Evolutionary conservation across 495 filamentous ascomycete species (phyloP).

Genomic region (Podospora sp.): DNA sequence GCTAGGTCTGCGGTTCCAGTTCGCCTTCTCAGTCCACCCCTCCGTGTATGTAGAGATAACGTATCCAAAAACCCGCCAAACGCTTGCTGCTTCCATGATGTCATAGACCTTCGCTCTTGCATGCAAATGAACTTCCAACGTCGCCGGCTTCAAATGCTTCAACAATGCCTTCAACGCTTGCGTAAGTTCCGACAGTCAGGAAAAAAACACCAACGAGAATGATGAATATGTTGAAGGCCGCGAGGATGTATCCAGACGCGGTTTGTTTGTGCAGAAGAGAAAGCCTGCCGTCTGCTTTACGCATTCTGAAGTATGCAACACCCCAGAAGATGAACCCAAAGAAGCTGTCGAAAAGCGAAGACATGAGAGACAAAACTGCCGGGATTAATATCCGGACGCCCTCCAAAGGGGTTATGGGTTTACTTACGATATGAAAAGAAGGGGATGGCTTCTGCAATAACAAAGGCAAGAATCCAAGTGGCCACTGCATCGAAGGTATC

Average conservation of each 20-base stretch:
- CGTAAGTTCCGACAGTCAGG: constrained; percentile 77
- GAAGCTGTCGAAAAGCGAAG: constrained; percentile 87
- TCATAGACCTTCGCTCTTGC: constrained; percentile 61
- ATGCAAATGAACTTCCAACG: constrained; percentile 64
- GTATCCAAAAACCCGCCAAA: background rate
- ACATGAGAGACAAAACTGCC: constrained; percentile 76
- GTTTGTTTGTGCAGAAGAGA: constrained; percentile 61
- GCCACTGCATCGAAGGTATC: constrained; percentile 38
- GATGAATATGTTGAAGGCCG: constrained; percentile 66
- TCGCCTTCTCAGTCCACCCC: too few species aligned
- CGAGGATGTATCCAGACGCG: constrained; percentile 62
- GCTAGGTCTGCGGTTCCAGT: too few species aligned
- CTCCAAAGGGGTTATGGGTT: background rate
- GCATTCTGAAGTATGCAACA: constrained; percentile 82
- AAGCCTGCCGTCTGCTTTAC: constrained; percentile 65
- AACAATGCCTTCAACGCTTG: constrained; percentile 69
- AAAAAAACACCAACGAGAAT: constrained; percentile 76
- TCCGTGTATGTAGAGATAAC: background rate
- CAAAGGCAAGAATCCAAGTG: constrained; percentile 77
- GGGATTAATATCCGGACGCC: constrained; percentile 16
- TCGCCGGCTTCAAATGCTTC: constrained; percentile 57
- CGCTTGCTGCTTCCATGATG: too few species aligned
- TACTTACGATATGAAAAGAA: constrained; percentile 74
- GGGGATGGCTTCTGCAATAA: constrained; percentile 86
- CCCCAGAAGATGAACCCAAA: constrained; percentile 97